Evolutionary conservation across 257 asterid genomes (phyloP).

Genomic region (Mitragyna speciosa): DNA sequence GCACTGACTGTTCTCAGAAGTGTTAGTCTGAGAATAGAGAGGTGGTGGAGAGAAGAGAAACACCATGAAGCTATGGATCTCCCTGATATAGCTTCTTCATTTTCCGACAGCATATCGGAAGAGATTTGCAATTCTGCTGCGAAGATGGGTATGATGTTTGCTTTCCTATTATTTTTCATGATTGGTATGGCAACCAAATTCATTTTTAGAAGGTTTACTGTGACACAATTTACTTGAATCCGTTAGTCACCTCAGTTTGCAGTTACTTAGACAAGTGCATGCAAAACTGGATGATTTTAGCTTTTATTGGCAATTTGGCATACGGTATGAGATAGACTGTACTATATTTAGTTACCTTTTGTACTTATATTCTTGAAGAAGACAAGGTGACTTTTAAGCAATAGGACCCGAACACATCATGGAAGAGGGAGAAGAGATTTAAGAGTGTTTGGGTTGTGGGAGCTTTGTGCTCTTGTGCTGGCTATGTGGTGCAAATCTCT

Average conservation of each 20-base stretch:
- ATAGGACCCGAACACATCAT: too few relatives aligned
- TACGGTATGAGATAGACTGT: background rate
- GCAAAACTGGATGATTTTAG: background rate
- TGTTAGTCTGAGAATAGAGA: constrained; percentile 94
- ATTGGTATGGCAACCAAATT: background rate
- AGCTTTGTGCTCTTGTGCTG: background rate
- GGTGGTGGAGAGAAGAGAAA: constrained; percentile 97
- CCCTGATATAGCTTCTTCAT: constrained; percentile 81
- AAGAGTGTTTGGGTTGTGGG: background rate
- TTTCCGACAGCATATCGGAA: constrained; percentile 78
- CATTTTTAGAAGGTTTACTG: constrained; percentile 1
- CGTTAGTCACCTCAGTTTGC: background rate
- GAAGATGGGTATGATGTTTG: constrained; percentile 77
- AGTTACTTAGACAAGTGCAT: background rate
- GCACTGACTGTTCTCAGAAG: constrained; percentile 90
- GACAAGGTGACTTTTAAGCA: background rate
- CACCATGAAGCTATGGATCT: constrained; percentile 71
- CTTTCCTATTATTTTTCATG: background rate
- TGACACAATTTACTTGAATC: background rate
- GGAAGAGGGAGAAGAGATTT: too few relatives aligned
- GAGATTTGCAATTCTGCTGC: constrained; percentile 98
- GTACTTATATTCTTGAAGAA: background rate
- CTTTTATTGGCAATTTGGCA: background rate
- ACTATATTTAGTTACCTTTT: background rate
- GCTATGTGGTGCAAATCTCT: background rate